Base-by-base conservation (phyloP, 371 early-diverging fungal species). In the Basidiobolus heterosporus region DNA sequence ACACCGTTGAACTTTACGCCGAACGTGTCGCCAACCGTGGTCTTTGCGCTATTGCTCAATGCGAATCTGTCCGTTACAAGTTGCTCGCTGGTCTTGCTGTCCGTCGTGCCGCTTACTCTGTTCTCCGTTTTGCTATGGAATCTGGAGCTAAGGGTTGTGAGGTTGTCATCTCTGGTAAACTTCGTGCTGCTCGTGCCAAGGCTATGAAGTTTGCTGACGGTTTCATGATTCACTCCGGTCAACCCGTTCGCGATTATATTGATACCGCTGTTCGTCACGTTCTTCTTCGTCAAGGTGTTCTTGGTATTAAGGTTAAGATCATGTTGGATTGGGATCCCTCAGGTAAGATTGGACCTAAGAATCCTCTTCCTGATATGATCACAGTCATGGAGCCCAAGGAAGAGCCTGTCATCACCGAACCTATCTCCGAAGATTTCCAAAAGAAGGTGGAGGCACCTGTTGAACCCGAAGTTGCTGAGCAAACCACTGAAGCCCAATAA, bases 221-320 rank as follows among this genome's bases (percentile, higher is more conserved):
- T 61, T 95, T 97, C 80, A 90, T 99, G 88, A 86, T 97, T 70
- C 95, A 97, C 91, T 93, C 98, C 64, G 99, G 99, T 74, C 88
- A 95, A 67, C 94, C 98, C 65, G 83, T 88, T 52, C 74, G 81
- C 63, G 96, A 98, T 67, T 98, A 85, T 73, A 94, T 99, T 61
- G 95, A 93, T 74, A 75, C 78, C 45, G 97, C 98, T 51, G 87
- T 88, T 57, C 90, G 99, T 61, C 95, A 92, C 83, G 98, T 98
- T 60, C 75, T 95, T 56, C 80, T 99, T 66, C 91, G 98, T 65
- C 99, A 98, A 72, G 99, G 98, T 82, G 97, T 99, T 48, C 78
- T 99, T 52, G 99, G 99, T 72, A 88, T 99, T 72, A 96, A 98
- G 84, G 99, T 99, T 70, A 92, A 94, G 83, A 98, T 99, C 66